phyloP scores from a whole-genome alignment of 176 grass and related monocot species.

The Cymbopogon citratus region DNA sequence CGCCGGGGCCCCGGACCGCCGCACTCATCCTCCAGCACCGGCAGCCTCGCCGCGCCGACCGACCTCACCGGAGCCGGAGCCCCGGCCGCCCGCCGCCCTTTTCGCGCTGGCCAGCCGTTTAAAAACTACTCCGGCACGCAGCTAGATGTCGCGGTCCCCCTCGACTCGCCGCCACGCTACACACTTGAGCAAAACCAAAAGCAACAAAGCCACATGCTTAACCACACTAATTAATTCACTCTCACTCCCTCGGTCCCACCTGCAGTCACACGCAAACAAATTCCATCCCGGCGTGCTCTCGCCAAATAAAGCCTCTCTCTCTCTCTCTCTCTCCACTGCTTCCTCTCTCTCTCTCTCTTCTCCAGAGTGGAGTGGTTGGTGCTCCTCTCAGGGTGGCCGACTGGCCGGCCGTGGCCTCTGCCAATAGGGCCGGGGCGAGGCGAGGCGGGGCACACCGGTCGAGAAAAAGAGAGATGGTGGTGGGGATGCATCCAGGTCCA shows the following conservation, averaged over 20 bases:
- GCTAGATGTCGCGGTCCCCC: neutral
- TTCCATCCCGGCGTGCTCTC: neutral
- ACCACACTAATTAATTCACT: neutral
- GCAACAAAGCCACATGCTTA: constrained; percentile 25
- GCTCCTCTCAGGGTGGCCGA: constrained; percentile 2
- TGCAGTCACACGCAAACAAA: constrained; percentile 23
- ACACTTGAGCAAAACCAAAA: neutral
- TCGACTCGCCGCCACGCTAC: neutral
- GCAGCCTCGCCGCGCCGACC: no score
- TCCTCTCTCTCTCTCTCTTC: neutral
- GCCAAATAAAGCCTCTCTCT: neutral
- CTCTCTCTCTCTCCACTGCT: neutral
- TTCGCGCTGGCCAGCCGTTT: neutral
- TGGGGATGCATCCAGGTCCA: neutral
- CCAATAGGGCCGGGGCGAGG: neutral
- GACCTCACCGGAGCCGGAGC: no score
- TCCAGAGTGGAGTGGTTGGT: constrained; percentile 21
- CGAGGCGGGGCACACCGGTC: neutral
- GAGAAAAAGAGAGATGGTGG: neutral
- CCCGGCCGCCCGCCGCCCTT: no score
- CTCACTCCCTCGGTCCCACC: neutral
- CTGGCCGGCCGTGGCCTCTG: neutral
- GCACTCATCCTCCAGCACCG: no score
- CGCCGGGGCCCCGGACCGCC: no score
- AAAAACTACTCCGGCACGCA: neutral